Percentiles rank a stretch among this genome's conserved stretches.
These are phyloP conservation scores for Scheffersomyces lignosus DNA, from an alignment of 805 yeast genomes.

Conservation along the genomic window DNA sequence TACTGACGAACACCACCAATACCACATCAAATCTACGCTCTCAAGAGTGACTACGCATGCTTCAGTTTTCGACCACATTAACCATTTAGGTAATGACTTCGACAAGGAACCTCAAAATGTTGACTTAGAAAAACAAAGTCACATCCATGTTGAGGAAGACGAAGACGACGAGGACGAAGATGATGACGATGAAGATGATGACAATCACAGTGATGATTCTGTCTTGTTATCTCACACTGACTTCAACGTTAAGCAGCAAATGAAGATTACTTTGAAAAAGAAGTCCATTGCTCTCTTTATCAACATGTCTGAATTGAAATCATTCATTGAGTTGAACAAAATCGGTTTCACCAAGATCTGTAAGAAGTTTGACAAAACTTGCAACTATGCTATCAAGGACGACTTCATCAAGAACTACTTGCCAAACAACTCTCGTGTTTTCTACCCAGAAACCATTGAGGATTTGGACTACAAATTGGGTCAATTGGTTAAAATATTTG, in stretches of 20 bases:
- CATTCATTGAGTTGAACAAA: constrained; percentile 78
- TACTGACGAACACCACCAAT: constrained; percentile 21
- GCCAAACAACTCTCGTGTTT: constrained; percentile 53
- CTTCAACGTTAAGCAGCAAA: constrained; percentile 50
- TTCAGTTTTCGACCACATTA: constrained; percentile 27
- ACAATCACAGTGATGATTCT: constrained; percentile 31
- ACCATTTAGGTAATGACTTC: constrained; percentile 25
- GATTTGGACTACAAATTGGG: constrained; percentile 52
- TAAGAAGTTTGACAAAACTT: constrained; percentile 87
- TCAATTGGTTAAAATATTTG: constrained; percentile 54
- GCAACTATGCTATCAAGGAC: constrained; percentile 59
- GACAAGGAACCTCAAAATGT: constrained; percentile 17
- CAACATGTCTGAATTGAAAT: constrained; percentile 74
- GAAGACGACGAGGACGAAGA: constrained; percentile 27
- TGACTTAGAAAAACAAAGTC: constrained; percentile 1
- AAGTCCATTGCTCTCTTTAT: constrained; percentile 69
- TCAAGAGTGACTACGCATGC: constrained; percentile 23
- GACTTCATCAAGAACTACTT: constrained; percentile 52
- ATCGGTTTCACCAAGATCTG: constrained; percentile 89
- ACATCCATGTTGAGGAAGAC: constrained; percentile 4
- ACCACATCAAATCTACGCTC: constrained; percentile 17
- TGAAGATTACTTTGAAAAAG: constrained; percentile 62
- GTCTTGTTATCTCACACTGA: constrained; percentile 52
- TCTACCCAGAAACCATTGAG: constrained; percentile 37
- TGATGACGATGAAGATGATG: constrained; percentile 33